These are phyloP conservation scores for Ophiocordyceps australis DNA, from an alignment of 2,329 filamentous ascomycete genomes.

Conservation along the genomic window DNA sequence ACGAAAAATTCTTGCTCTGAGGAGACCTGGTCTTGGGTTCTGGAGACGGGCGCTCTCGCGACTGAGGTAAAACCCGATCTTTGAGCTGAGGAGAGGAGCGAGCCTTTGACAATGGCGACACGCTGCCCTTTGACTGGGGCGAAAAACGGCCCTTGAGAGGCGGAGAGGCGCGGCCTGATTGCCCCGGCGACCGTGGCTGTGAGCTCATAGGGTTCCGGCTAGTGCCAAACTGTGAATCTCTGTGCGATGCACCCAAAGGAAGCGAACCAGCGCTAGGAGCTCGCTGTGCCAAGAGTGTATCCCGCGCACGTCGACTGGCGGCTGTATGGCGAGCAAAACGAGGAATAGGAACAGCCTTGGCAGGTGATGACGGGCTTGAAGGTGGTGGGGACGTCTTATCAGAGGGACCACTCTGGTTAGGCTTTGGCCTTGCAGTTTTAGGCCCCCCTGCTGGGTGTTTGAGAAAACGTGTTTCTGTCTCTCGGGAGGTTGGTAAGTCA, in stretches of 20 bases:
- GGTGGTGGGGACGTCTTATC: constrained; percentile 35
- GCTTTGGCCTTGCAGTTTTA: too few relatives aligned
- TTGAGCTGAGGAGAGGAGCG: too few relatives aligned
- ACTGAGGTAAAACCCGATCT: too few relatives aligned
- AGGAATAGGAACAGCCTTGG: constrained; percentile 33
- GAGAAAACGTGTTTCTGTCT: constrained; percentile 64
- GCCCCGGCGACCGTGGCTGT: constrained; percentile 16
- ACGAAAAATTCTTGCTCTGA: too few relatives aligned
- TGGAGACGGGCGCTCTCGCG: too few relatives aligned
- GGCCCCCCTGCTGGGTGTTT: constrained; percentile 54
- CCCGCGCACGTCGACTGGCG: constrained; percentile 45
- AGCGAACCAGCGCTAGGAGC: constrained; percentile 33
- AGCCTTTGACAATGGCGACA: too few relatives aligned
- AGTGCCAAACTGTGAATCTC: constrained; percentile 32
- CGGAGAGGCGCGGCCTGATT: too few relatives aligned
- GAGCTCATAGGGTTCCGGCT: constrained; percentile 27
- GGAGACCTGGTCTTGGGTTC: too few relatives aligned
- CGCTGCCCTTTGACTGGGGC: too few relatives aligned
- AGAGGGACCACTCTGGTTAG: constrained; percentile 33
- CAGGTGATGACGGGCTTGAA: constrained; percentile 36
- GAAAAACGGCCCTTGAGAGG: too few relatives aligned
- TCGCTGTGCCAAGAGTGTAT: constrained; percentile 42
- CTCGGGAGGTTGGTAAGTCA: constrained; percentile 75
- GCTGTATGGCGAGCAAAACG: constrained; percentile 48
- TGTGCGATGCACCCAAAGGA: constrained; percentile 34